These are phyloP conservation scores for Batkoa obscura DNA, from an alignment of 371 early-diverging fungal species.

Conservation along the genomic window DNA sequence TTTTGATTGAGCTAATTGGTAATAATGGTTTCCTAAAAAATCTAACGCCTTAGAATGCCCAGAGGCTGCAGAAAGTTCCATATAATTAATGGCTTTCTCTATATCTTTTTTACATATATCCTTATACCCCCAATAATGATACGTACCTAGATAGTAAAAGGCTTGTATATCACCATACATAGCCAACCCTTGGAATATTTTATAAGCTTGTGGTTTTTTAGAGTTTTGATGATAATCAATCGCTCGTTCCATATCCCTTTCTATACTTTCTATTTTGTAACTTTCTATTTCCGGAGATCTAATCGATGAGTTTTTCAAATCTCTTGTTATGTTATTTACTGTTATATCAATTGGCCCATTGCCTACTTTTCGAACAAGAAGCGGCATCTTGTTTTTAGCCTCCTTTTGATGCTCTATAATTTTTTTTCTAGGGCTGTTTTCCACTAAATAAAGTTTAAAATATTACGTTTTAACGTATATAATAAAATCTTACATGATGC, in stretches of 20 bases:
- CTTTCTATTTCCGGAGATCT: no score
- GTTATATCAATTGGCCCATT: no score
- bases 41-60: neutral
- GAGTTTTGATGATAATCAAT: neutral
- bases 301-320: no score
- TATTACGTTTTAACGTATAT: no score
- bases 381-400: neutral
- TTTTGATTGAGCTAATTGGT: neutral
- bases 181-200: neutral
- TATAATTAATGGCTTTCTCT: neutral
- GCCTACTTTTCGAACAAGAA: neutral
- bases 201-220: neutral
- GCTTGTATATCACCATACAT: neutral
- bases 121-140: neutral
- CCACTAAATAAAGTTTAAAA: no score
- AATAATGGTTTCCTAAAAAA: neutral
- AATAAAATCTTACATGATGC: no score
- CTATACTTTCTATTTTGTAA: neutral
- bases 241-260: neutral
- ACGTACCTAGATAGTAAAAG: neutral
- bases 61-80: neutral
- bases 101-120: neutral
- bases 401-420: neutral
- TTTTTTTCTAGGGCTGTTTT: neutral
- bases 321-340: no score